These are phyloP conservation scores for Tetragonia tetragonoides DNA, from an alignment of 148 eudicot species.

Conservation along the genomic window DNA sequence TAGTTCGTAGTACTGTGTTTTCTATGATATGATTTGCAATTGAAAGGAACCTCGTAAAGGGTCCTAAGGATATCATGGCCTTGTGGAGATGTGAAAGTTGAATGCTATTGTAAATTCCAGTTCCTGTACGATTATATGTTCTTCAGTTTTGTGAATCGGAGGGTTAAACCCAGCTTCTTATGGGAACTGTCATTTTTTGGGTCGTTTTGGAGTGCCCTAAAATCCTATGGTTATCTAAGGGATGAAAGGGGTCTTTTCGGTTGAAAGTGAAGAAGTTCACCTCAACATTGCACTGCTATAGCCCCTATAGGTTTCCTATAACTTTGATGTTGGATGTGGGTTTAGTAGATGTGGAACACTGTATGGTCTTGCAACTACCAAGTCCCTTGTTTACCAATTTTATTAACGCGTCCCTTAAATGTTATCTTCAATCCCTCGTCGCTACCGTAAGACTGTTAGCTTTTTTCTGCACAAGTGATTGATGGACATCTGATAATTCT, in stretches of 20 bases:
- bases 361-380: not conserved
- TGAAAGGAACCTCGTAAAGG: too few species aligned
- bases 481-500: not conserved
- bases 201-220: not conserved
- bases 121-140: not conserved
- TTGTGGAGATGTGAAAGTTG: not conserved
- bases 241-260: not conserved
- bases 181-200: not conserved
- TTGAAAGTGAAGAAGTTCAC: not conserved
- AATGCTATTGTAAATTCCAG: not conserved
- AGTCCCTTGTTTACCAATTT: not conserved
- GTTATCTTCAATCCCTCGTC: too few species aligned
- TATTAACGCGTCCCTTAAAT: not conserved
- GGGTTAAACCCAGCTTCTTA: not conserved
- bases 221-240: not conserved
- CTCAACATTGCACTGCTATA: too few species aligned
- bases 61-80: not conserved
- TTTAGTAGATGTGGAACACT: not conserved
- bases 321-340: too few species aligned
- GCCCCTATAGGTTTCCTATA: too few species aligned
- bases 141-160: not conserved
- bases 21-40: not conserved
- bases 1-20: not conserved
- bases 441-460: not conserved
- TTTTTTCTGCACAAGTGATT: not conserved